Evolutionary conservation across 2,329 filamentous ascomycete genomes (phyloP), one percentile per base, ranked within the genome.

Genomic region (Penicillium sp.): DNA sequence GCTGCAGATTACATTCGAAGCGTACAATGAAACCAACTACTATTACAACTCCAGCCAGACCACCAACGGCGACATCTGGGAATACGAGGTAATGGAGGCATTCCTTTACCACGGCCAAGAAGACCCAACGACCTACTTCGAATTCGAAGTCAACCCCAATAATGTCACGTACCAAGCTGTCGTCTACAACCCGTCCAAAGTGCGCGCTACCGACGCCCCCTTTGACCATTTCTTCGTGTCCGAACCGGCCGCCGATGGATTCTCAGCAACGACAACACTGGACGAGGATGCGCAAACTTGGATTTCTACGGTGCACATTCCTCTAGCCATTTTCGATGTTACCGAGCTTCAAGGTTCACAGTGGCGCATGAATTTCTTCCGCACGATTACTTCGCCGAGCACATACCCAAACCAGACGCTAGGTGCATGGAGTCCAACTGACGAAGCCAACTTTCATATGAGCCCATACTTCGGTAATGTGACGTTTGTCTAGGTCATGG

Each of bases 291-390:
- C 33, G 7, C 21, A 43, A 28, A 57, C 56, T 8, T 57, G 56
- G 56, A 43, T 47, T 23, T 57, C 56, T 1, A 50, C 43, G 2
- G 56, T 49, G 35, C 46, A 57, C 16, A 54, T 57, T 26, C 56
- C 56, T n/a, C 16, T 57, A 3, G 56, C 56, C 3, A 6, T 57
- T n/a, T 57, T 57, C 28, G 9, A 57, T 46, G 56, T 57, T 16
- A 38, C 26, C 9, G 16, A 49, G 35, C 24, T 50, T 26, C 47
- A 40, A 20, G 56, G 56, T 1, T 57, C 56, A 9, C 33, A 38
- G 26, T 57, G 56, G 56, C 50, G 56, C 18, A 57, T 57, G 56
- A 57, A 57, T 21, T 57, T 57, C 23, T 57, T 57, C 45, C 56
- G 56, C 21, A 57, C 56, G 6, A 57, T 57, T 21, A 57, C 56